A percentile compares a stretch with the other conserved stretches of the same genome.
phyloP scores from a whole-genome alignment of 805 yeast species.

The Torulaspora delbrueckii region DNA sequence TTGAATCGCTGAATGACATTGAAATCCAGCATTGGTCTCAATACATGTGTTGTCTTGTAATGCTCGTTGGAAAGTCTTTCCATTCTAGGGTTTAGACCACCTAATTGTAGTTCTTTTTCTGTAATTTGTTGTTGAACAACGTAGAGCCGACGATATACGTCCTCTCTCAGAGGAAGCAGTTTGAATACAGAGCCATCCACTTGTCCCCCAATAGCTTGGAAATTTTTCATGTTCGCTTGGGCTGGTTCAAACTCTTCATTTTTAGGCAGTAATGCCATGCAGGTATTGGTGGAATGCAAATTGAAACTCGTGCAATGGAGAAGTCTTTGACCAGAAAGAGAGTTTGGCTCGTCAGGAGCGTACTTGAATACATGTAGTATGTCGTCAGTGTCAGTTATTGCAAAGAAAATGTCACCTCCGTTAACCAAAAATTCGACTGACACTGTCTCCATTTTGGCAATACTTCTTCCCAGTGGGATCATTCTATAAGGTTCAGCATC shows the following conservation, averaged over 20 bases:
- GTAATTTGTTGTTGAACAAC: constrained; percentile 81
- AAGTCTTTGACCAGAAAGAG: constrained; percentile 73
- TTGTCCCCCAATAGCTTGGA: constrained; percentile 66
- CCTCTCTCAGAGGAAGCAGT: constrained; percentile 70
- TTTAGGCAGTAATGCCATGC: constrained; percentile 43
- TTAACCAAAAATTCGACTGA: constrained; percentile 60
- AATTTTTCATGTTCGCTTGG: constrained; percentile 33
- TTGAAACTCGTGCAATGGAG: constrained; percentile 67
- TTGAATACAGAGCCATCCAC: constrained; percentile 75
- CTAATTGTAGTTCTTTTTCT: constrained; percentile 66
- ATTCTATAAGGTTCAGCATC: constrained; percentile 93
- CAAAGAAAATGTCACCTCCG: constrained; percentile 62
- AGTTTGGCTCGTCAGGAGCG: constrained; percentile 86
- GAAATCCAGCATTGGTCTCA: constrained; percentile 63
- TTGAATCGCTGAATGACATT: constrained; percentile 52
- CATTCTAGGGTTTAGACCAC: constrained; percentile 78
- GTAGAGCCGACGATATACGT: constrained; percentile 71
- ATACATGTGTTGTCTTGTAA: constrained; percentile 36
- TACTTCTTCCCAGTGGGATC: constrained; percentile 72
- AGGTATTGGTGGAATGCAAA: constrained; percentile 56
- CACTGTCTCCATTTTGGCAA: constrained; percentile 53
- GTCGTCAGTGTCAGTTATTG: constrained; percentile 63
- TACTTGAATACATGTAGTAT: constrained; percentile 71
- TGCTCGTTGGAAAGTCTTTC: constrained; percentile 45
- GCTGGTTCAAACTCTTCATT: constrained; percentile 31